Evolutionary conservation across 2,329 filamentous ascomycete genomes (phyloP).

Genomic region (Ophiocordyceps camponoti-leonardi): DNA sequence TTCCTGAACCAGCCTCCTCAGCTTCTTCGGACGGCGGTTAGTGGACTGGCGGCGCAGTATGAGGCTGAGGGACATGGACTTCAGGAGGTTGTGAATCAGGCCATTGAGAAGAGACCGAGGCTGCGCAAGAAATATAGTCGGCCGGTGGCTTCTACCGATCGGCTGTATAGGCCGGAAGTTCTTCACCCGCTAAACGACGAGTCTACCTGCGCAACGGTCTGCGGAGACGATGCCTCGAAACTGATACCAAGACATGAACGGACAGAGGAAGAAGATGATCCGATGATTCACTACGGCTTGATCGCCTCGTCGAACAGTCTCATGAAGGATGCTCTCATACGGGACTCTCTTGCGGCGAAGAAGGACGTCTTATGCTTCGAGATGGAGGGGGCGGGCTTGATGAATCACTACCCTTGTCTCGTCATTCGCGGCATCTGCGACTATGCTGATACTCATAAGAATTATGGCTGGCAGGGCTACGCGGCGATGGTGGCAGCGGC

Average conservation of each 20-base stretch:
- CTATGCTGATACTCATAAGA: conserved; percentile 15
- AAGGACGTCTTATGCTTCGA: background rate
- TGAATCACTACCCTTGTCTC: conserved; percentile 11
- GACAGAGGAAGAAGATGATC: conserved; percentile 1
- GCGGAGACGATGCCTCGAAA: too few species aligned
- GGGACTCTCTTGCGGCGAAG: conserved; percentile 12
- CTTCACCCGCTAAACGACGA: too few species aligned
- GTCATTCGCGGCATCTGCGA: conserved; percentile 17
- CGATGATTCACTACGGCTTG: conserved; percentile 6
- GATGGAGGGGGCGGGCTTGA: background rate
- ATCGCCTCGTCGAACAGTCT: conserved; percentile 1
- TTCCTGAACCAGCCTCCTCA: conserved; percentile 5
- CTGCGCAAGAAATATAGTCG: conserved; percentile 1
- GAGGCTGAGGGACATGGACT: background rate
- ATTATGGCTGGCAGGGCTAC: conserved; percentile 12
- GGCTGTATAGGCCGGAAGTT: conserved; percentile 3
- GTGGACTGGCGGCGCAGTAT: background rate
- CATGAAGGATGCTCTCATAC: background rate
- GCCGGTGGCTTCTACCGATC: conserved; percentile 1
- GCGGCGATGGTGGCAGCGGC: conserved; percentile 11
- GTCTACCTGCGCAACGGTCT: too few species aligned
- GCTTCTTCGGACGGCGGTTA: conserved; percentile 2
- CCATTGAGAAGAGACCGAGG: background rate
- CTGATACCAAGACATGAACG: background rate
- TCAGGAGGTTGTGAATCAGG: background rate